Conservation (phyloP, 2,329 filamentous ascomycete species). For the Pseudogymnoascus sp. region DNA sequence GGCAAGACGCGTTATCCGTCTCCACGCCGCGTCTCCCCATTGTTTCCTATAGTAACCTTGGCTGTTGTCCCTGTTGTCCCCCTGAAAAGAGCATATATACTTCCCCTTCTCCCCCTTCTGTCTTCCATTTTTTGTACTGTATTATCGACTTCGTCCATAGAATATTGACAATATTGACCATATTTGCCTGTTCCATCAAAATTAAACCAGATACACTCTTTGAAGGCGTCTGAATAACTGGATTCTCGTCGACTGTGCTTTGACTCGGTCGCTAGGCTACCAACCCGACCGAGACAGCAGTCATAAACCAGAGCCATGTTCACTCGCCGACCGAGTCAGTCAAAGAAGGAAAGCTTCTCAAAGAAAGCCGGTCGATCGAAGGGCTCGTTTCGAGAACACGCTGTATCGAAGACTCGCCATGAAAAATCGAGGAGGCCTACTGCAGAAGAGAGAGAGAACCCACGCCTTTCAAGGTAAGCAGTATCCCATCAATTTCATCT, state of each 20-base stretch:
- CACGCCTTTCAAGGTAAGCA: conserved; percentile 21
- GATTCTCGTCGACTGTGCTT: background rate
- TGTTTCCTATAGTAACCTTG: conserved; percentile 9
- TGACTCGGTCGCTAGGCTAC: conserved; percentile 1
- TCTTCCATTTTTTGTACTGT: background rate
- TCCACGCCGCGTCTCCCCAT: conserved; percentile 9
- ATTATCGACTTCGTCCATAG: background rate
- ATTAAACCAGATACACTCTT: background rate
- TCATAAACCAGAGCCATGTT: conserved; percentile 13
- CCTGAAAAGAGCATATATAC: conserved; percentile 7
- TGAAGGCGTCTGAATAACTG: conserved; percentile 1
- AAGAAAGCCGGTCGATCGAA: conserved; percentile 21
- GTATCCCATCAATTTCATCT: background rate
- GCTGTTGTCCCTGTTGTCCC: background rate
- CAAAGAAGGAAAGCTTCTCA: conserved; percentile 28
- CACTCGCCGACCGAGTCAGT: conserved; percentile 15
- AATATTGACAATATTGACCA: conserved; percentile 7
- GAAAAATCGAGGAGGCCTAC: conserved; percentile 24
- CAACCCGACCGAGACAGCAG: conserved; percentile 5
- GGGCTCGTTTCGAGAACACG: conserved; percentile 29
- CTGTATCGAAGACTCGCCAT: conserved; percentile 27
- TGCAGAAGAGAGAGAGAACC: conserved; percentile 19
- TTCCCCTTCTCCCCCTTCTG: background rate
- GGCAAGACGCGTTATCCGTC: conserved; percentile 9
- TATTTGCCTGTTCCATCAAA: conserved; percentile 2